Evolutionary conservation across 768 basidiomycete genomes (phyloP), one percentile per base, ranked within the genome.

Genomic region (Sporobolomyces pararoseus): DNA sequence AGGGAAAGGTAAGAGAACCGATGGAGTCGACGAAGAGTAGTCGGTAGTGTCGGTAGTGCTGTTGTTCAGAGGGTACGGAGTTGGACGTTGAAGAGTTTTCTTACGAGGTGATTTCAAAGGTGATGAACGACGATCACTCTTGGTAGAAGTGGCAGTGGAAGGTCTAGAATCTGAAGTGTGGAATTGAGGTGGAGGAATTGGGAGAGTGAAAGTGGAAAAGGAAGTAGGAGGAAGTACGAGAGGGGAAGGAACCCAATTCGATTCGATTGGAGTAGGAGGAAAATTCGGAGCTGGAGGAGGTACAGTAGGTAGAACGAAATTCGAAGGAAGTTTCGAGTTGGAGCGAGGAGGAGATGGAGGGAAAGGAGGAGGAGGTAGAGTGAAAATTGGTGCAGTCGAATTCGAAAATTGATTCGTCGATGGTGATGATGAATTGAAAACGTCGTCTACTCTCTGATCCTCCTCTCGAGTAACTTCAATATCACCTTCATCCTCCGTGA

Each of bases 101-200:
- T 32, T 54, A 19, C 61, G 61, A 13, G 31, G 32, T 7, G 54
- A 62, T 21, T 34, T 17, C 0, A 44, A 9, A 7, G 35, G 53
- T 3, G 35, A 37, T 21, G 55, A n/a, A 42, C 39, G 39, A 42
- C 17, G 39, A 9, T 47, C 21, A 14, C 12, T 47, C 21, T 12
- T 12, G 23, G 46, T 14, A 23, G 21, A 23, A 14, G 13, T 47
- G 12, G 46, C 14, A 23, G 46, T 6, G 23, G 21, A 13, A 23
- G 46, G 6, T 7, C 7, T 47, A 12, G 46, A 23, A 47, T 13
- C 6, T 13, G 31, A 10, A 10, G 32, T 7, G 4, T 35, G 53
- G n/a, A 35, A 57, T 3, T 59, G 42, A 32, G 58, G n/a, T 25
- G 39, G 58, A 46, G 58, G 58, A 2, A 42, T 46, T 39, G 58